Base-by-base conservation (phyloP, 2,329 filamentous ascomycete genomes). In the Alternaria sp. region DNA sequence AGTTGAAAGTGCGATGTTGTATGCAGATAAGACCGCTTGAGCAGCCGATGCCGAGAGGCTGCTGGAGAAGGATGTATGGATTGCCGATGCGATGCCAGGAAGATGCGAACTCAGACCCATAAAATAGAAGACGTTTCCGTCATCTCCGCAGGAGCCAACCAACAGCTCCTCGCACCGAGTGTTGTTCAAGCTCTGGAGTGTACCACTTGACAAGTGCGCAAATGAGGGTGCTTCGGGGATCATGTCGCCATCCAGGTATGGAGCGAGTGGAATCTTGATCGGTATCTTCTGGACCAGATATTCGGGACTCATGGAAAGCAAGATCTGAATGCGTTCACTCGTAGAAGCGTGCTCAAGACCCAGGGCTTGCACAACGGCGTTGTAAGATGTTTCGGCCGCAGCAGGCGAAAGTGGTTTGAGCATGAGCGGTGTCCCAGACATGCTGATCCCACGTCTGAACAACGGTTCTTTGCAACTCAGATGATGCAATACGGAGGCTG, bases 101-200 rank as follows among this genome's bases (percentile, higher is more conserved):
- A 61, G 65, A 10, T 60, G 65, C 13, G 60, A 36, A 4, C 51
- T 53, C 5, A 73, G 65, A 17, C 68, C 68, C 68, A 70, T 71
- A 56, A 67, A 70, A 13, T 64, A 23, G 50, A 65, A 70, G 2
- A 74, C 62, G 9, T 56, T 72, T 5, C 71, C 81, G 73, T 85
- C 83, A 56, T 82, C 79, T 59, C 81, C 73, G 46, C 80, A 80
- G 65, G 84, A 80, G 5, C 83, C 84, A 26, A 85, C 78, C 30
- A 84, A 72, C 6, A 85, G 59, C 30, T 79, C 74, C 43, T 79
- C 69, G 59, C 81, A 84, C 83, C 83, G 85, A 75, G 75, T 21
- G 17, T 36, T 49, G 26, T 26, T 23, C 45, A 23, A 12, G 11
- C 32, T 21, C 10, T 15, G 40, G 32, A 52, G 5, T 19, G 8